Base-by-base conservation (phyloP, 1,139 yeast species). In the Nakaseomyces delphensis region DNA sequence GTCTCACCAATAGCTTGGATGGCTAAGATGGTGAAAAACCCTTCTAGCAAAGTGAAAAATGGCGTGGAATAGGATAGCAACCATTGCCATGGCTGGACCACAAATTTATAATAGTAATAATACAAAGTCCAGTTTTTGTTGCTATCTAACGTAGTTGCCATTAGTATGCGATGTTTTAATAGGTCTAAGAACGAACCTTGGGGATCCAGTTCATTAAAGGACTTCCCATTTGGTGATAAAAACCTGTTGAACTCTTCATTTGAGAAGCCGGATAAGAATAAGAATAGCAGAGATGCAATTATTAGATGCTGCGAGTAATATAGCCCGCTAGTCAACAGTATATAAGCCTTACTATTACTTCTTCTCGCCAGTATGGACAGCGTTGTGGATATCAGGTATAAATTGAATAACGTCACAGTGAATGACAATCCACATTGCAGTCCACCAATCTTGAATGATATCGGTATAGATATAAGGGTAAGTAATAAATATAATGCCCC, bases 371-470 rank as follows among this genome's bases (percentile, higher is more conserved):
- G 48, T 25, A 85, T 69, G 46, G 93, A 71, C 35, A 86, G 59
- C 1, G 94, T 79, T 10, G 96, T 85, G 41, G 86, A 68, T 5
- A 76, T 61, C 50, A 84, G 79, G 63, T 86, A 87, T 45, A 83
- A 64, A 40, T 71, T 62, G 49, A 83, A 74, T 25, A 87, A 69
- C 1, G 95, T 80, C 40, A 84, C 76, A 2, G 96, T 83, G 59
- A 79, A 91, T 14, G 94, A 77, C 51, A 91, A 67, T 0, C 98
- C 98, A 64, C 97, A 89, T 44, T 77, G 73, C 24, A 81, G 73
- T 1, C 97, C 97, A 13, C 97, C 97, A 27, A 86, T 82, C 58
- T 89, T 96, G 64, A 91, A 91, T n/a, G 96, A 86, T 49, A 91
- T 71, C 4, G 97, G 97, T 14, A 91, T 82, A 1, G 96, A 83